Evolutionary conservation across 371 early-diverging fungal species (phyloP).

Genomic region (Blakeslea trispora): DNA sequence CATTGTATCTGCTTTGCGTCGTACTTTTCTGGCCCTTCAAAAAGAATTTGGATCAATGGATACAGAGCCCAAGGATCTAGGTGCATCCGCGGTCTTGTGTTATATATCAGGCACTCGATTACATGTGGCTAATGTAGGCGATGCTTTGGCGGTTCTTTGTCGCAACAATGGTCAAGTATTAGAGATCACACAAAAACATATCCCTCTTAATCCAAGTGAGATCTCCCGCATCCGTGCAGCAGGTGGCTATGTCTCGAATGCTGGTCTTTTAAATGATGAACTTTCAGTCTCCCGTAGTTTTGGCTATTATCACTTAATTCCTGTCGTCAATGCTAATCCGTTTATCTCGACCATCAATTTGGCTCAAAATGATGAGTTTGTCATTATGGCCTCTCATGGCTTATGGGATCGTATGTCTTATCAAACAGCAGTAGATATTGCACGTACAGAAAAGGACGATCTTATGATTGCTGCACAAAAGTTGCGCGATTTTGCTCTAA

Average conservation of each 20-base stretch:
- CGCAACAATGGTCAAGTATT: constrained; percentile 71
- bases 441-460: constrained; percentile 72
- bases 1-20: constrained; percentile 62
- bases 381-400: constrained; percentile 81
- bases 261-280: constrained; percentile 72
- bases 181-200: constrained; percentile 78
- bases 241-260: constrained; percentile 78
- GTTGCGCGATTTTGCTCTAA: constrained; percentile 84
- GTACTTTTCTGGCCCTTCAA: constrained; percentile 76
- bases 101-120: constrained; percentile 78
- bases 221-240: constrained; percentile 73
- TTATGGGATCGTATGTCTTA: constrained; percentile 85
- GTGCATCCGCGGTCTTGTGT: constrained; percentile 73
- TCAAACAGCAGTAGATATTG: constrained; percentile 84
- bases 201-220: constrained; percentile 70
- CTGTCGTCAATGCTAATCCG: constrained; percentile 86
- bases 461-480: constrained; percentile 79
- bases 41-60: constrained; percentile 63
- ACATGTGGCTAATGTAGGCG: constrained; percentile 91
- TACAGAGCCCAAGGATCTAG: constrained; percentile 52
- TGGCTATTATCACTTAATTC: constrained; percentile 82
- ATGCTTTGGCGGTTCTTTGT: constrained; percentile 82
- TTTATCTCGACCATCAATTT: constrained; percentile 71
- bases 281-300: constrained; percentile 79
- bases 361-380: constrained; percentile 85